A percentile compares a stretch with the other conserved stretches of the same genome.
phyloP scores from a whole-genome alignment of 768 basidiomycete genomes.

The Mycena kentingensis region DNA sequence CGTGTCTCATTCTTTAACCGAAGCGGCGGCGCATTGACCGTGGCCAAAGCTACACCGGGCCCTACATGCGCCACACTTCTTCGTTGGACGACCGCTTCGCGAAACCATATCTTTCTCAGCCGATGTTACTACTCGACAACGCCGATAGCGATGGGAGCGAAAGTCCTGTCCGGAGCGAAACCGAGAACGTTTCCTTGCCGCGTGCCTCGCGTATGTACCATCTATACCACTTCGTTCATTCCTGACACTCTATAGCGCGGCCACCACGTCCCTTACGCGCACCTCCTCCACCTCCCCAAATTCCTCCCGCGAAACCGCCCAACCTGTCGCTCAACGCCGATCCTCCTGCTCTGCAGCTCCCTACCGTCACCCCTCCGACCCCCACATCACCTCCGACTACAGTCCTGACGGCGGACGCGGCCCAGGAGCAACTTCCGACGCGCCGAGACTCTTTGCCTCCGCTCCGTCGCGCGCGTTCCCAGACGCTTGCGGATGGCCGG shows the following conservation, averaged over 20 bases:
- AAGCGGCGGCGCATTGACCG: background rate
- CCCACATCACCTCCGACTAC: too few relatives aligned
- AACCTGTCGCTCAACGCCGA: background rate
- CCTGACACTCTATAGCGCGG: background rate
- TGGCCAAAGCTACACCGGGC: background rate
- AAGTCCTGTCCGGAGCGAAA: conserved; percentile 22
- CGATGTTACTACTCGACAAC: conserved; percentile 34
- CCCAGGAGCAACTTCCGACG: conserved; percentile 17
- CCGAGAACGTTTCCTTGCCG: background rate
- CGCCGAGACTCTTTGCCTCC: conserved; percentile 24
- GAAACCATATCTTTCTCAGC: conserved; percentile 53
- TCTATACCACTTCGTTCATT: background rate
- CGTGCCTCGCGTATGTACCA: background rate
- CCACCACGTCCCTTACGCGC: conserved; percentile 12
- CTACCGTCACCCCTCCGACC: background rate
- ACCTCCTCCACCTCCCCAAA: conserved; percentile 6
- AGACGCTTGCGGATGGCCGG: conserved; percentile 1
- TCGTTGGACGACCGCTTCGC: conserved; percentile 34
- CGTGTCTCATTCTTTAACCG: background rate
- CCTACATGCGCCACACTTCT: conserved; percentile 30
- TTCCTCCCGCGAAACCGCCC: background rate
- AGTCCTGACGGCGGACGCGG: background rate
- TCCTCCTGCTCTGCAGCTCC: background rate
- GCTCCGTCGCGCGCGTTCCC: conserved; percentile 16
- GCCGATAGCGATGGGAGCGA: conserved; percentile 27